Conservation (phyloP, 208 protist genomes). For the Crithidia mellificae region DNA sequence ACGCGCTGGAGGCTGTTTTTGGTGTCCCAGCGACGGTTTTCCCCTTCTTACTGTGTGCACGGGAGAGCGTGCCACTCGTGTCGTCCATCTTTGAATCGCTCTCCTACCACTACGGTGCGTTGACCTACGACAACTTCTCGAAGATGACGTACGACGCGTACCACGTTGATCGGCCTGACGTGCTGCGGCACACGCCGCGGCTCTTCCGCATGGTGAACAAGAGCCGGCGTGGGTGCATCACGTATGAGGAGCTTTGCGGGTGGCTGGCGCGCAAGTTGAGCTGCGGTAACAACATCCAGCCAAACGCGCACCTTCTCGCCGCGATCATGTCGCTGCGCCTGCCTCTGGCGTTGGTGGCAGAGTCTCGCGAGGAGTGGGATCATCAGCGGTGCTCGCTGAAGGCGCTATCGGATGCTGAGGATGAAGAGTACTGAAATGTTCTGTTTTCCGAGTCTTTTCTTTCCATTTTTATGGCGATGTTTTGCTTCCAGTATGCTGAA, state of each 20-base stretch:
- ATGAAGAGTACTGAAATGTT: slow-evolving; percentile 44
- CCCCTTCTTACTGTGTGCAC: slow-evolving; percentile 75
- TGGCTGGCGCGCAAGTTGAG: slow-evolving; percentile 87
- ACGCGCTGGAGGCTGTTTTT: slow-evolving; percentile 84
- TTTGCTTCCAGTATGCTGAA: too few species aligned
- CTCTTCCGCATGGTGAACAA: slow-evolving; percentile 85
- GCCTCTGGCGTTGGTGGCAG: slow-evolving; percentile 61
- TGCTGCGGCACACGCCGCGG: slow-evolving; percentile 69
- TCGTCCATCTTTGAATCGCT: slow-evolving; percentile 58
- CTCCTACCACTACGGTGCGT: slow-evolving; percentile 54
- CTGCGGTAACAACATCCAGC: slow-evolving; percentile 58
- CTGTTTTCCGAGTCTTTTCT: too few species aligned
- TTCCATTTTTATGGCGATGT: too few species aligned
- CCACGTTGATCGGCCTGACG: slow-evolving; percentile 57
- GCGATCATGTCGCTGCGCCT: slow-evolving; percentile 79
- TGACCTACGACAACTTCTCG: slow-evolving; percentile 68
- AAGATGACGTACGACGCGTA: slow-evolving; percentile 69
- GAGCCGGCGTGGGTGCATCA: slow-evolving; percentile 70
- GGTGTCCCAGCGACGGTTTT: slow-evolving; percentile 86
- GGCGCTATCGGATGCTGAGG: slow-evolving; percentile 66
- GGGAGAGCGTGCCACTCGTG: slow-evolving; percentile 75
- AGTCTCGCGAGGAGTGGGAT: slow-evolving; percentile 65
- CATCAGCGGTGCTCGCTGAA: slow-evolving; percentile 44
- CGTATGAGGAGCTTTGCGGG: slow-evolving; percentile 83
- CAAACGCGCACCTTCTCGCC: slow-evolving; percentile 70